These are phyloP conservation scores for Wickerhamomyces hampshirensis DNA, from an alignment of 805 yeast species.

Conservation along the genomic window DNA sequence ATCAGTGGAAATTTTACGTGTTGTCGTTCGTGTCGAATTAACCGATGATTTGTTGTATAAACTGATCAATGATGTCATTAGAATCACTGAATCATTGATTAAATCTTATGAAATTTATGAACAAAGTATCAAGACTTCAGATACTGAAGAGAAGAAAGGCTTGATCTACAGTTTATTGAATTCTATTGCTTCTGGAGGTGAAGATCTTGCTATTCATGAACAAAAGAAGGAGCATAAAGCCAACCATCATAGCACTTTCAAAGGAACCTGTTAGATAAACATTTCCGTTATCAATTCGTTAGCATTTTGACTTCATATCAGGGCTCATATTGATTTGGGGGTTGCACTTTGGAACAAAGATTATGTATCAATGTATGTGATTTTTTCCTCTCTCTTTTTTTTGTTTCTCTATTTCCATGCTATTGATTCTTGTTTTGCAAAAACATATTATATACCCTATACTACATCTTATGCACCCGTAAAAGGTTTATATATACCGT, in stretches of 20 bases:
- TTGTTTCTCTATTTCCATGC: too few species aligned
- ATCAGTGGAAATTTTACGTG: slow-evolving; percentile 68
- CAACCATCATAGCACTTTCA: slow-evolving; percentile 24
- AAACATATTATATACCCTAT: too few species aligned
- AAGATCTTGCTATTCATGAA: slow-evolving; percentile 28
- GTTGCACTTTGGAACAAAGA: too few species aligned
- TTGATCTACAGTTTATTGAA: slow-evolving; percentile 43
- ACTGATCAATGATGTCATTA: slow-evolving; percentile 56
- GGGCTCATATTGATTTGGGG: too few species aligned
- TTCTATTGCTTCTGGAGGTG: slow-evolving; percentile 54
- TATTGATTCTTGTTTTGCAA: too few species aligned
- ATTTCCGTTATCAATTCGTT: too few species aligned
- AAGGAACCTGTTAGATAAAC: slow-evolving; percentile 22
- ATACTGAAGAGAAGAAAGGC: slow-evolving; percentile 23
- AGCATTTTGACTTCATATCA: too few species aligned
- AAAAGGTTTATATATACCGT: too few species aligned
- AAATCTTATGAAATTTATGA: slow-evolving; percentile 35
- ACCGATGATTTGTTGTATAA: slow-evolving; percentile 56
- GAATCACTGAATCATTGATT: slow-evolving; percentile 47
- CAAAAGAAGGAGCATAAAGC: slow-evolving; percentile 18
- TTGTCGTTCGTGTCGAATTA: slow-evolving; percentile 73
- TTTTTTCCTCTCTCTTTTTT: too few species aligned
- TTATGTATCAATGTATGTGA: too few species aligned
- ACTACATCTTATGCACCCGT: too few species aligned
- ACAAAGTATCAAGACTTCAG: slow-evolving; percentile 8